phyloP scores from a whole-genome alignment of 2,329 filamentous ascomycete species.

The Hypoxylon sp. region DNA sequence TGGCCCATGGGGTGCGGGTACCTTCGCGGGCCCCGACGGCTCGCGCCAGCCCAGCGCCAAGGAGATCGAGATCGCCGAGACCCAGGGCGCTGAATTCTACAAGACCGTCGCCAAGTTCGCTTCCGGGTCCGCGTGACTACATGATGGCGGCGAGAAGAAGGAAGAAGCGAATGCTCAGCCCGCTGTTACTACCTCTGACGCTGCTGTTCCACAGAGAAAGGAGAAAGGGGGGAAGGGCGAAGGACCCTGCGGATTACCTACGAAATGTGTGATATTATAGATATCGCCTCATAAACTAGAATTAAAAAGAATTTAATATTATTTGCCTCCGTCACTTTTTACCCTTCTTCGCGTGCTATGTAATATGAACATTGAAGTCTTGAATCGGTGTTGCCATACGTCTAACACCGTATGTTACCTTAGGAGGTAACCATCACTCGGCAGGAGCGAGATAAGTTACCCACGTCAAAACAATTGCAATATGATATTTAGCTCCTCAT shows the following conservation, averaged over 20 bases:
- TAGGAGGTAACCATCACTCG: too few species aligned
- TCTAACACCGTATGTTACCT: too few species aligned
- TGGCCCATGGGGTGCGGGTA: conserved; percentile 92
- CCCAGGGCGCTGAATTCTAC: conserved; percentile 91
- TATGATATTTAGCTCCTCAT: neutral
- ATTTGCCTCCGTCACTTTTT: neutral
- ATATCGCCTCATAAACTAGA: conserved; percentile 12
- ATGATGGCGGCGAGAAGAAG: conserved; percentile 65
- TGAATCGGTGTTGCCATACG: neutral
- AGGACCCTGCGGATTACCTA: conserved; percentile 83
- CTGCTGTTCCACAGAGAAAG: conserved; percentile 47
- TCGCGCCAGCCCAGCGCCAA: conserved; percentile 82
- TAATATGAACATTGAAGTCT: neutral
- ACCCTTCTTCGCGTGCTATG: neutral
- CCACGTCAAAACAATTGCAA: neutral
- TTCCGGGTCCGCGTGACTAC: conserved; percentile 75
- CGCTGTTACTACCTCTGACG: conserved; percentile 17
- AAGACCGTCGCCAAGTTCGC: conserved; percentile 78
- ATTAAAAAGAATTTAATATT: conserved; percentile 22
- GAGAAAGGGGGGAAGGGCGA: conserved; percentile 67
- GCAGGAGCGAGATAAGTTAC: too few species aligned
- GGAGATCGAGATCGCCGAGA: conserved; percentile 84
- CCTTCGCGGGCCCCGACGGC: conserved; percentile 84
- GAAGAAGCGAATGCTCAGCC: conserved; percentile 30
- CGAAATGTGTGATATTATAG: conserved; percentile 79